Percentiles rank a stretch among this genome's conserved stretches.
Conservation (phyloP, 2,329 filamentous ascomycete species). For the Diplodia mutila region DNA sequence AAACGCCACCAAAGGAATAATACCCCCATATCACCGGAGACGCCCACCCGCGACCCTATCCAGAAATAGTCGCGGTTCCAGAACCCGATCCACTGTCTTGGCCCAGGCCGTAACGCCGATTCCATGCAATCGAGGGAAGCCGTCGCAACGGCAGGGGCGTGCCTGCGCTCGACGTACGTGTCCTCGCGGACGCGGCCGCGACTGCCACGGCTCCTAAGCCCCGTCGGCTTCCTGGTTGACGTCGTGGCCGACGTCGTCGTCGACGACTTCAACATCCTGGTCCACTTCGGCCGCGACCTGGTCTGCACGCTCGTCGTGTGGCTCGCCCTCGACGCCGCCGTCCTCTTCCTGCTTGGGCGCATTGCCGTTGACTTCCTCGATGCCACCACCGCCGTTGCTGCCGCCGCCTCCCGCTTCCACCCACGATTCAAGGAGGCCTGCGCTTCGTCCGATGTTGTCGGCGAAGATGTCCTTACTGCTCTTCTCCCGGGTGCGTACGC, state of each 20-base stretch:
- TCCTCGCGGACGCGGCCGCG: background rate
- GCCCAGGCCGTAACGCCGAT: background rate
- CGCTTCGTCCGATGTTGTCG: background rate
- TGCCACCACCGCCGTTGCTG: conserved; percentile 1
- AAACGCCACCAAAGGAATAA: background rate
- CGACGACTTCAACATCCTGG: conserved; percentile 14
- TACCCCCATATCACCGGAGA: background rate
- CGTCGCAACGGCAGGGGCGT: background rate
- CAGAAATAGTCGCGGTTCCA: background rate
- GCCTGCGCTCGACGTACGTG: background rate
- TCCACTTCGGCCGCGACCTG: conserved; percentile 6
- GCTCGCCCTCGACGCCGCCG: conserved; percentile 4
- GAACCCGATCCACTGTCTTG: background rate
- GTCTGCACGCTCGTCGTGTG: conserved; percentile 3
- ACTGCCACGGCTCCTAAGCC: background rate
- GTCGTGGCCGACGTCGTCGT: background rate
- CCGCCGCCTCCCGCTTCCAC: background rate
- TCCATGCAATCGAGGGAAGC: background rate
- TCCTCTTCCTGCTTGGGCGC: conserved; percentile 13
- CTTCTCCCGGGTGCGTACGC: conserved; percentile 22
- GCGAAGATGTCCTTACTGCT: conserved; percentile 18
- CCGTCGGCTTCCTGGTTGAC: background rate
- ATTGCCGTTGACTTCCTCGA: conserved; percentile 18
- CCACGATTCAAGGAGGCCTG: conserved; percentile 13
- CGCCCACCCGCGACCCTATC: background rate